Base-by-base conservation (phyloP, 2,329 filamentous ascomycete genomes). In the Sporothrix pseudoabietina region DNA sequence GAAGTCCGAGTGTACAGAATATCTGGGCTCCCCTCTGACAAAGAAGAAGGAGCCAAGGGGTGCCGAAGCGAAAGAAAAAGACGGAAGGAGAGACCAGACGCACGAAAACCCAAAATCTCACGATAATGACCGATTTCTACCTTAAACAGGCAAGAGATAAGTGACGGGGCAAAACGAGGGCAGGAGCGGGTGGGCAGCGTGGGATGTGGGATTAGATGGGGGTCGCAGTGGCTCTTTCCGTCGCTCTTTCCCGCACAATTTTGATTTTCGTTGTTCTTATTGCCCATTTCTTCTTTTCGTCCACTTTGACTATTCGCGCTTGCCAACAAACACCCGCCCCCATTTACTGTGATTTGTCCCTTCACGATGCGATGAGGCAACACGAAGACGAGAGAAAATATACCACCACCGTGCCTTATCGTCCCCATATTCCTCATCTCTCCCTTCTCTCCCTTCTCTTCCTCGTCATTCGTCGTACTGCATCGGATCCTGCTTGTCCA, bases 301-400 rank as follows among this genome's bases (percentile, higher is more conserved):
- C 16, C 55, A 35, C 32, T 22, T 59, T 35, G 9, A 12, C 10
- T 68, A 32, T 47, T 55, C 47, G 47, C 66, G 47, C 66, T 39
- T 35, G 66, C 66, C 66, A 69, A 54, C 66, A 54, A 52, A 68
- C 41, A 52, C 1, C 26, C 14, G 26, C 44, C 65, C 26, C 39
- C 26, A 65, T 16, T 16, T 9, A 9, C 61, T 66, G 19, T 65
- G 61, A 44, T 65, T 65, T 65, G 65, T 22, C 65, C 30, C 22
- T 54, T 69, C 65, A 69, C 65, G 47, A 69, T 69, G 66, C 66
- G 66, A 69, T 69, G 65, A 52, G 44, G 65, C 65, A 54, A 44
- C 39, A 26, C 61, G 39, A 65, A 39, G 35, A 65, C n/a, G 61
- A 63, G n/a, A 49, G 44, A 30, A n/a, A n/a, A 26, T 44, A 26